Evolutionary conservation across 192 early-diverging fungal genomes (phyloP).

Genomic region (Coemansia sp.): DNA sequence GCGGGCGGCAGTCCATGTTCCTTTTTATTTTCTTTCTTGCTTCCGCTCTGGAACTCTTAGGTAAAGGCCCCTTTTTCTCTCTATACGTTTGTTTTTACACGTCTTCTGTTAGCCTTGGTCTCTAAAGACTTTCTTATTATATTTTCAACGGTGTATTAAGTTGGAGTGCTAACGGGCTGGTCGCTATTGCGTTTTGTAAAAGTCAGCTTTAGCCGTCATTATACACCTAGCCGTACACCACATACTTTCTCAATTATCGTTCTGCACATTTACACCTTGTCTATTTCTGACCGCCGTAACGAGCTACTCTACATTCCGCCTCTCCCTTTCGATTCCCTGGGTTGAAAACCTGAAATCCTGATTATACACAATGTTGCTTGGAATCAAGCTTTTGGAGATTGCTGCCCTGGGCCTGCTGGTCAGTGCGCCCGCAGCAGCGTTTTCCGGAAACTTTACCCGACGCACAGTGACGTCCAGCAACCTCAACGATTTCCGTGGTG

Average conservation of each 20-base stretch:
- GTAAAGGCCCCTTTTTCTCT: slow-evolving; percentile 1
- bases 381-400: slow-evolving; percentile 1
- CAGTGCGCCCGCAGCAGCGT: neutral
- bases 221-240: neutral
- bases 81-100: neutral
- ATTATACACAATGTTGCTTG: neutral
- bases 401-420: slow-evolving; percentile 4
- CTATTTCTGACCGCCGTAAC: no score
- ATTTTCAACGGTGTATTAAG: neutral
- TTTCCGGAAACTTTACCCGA: slow-evolving; percentile 19
- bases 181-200: neutral
- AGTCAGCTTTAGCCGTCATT: neutral
- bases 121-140: neutral
- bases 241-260: neutral
- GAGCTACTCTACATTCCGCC: neutral
- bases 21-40: neutral
- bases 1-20: neutral
- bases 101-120: neutral
- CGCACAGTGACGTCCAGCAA: slow-evolving; percentile 13
- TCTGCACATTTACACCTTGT: neutral
- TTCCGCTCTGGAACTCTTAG: neutral
- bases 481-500: slow-evolving; percentile 18
- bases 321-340: neutral
- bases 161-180: neutral
- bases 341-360: neutral